Percentiles rank a stretch among this genome's conserved stretches.
These are phyloP conservation scores for Didymella glomerata DNA, from an alignment of 2,329 filamentous ascomycete species.

Conservation along the genomic window DNA sequence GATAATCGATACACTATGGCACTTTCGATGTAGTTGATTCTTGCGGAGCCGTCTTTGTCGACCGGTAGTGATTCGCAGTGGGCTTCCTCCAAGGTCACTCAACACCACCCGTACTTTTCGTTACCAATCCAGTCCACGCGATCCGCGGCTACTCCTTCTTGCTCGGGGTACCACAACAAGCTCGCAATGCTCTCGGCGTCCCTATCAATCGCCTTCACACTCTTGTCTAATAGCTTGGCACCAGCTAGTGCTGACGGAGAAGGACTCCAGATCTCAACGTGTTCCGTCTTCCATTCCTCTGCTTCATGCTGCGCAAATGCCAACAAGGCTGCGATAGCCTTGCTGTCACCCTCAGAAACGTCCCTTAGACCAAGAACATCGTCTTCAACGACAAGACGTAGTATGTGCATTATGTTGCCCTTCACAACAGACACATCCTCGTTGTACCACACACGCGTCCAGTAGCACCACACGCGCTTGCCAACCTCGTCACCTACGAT, in stretches of 20 bases:
- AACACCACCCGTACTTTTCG: slow-evolving; percentile 84
- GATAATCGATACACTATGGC: background rate
- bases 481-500: slow-evolving; percentile 63
- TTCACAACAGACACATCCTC: slow-evolving; percentile 61
- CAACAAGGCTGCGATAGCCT: slow-evolving; percentile 69
- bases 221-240: slow-evolving; percentile 57
- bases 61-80: too few relatives aligned
- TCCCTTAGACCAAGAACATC: slow-evolving; percentile 39
- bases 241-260: slow-evolving; percentile 58
- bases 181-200: slow-evolving; percentile 74
- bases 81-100: slow-evolving; percentile 15
- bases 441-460: slow-evolving; percentile 72
- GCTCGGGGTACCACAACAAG: slow-evolving; percentile 70
- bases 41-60: too few relatives aligned
- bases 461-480: slow-evolving; percentile 75
- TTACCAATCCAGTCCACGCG: slow-evolving; percentile 76
- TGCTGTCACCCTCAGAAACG: slow-evolving; percentile 23
- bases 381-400: slow-evolving; percentile 74
- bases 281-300: slow-evolving; percentile 71
- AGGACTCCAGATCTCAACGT: slow-evolving; percentile 87
- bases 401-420: slow-evolving; percentile 73
- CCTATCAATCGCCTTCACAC: slow-evolving; percentile 62
- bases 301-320: slow-evolving; percentile 75
- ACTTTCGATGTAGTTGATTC: background rate
- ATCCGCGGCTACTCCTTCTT: slow-evolving; percentile 55